Evolutionary conservation across 2,329 filamentous ascomycete genomes (phyloP), one percentile per base, ranked within the genome.

Genomic region (Lachnellula occidentalis): DNA sequence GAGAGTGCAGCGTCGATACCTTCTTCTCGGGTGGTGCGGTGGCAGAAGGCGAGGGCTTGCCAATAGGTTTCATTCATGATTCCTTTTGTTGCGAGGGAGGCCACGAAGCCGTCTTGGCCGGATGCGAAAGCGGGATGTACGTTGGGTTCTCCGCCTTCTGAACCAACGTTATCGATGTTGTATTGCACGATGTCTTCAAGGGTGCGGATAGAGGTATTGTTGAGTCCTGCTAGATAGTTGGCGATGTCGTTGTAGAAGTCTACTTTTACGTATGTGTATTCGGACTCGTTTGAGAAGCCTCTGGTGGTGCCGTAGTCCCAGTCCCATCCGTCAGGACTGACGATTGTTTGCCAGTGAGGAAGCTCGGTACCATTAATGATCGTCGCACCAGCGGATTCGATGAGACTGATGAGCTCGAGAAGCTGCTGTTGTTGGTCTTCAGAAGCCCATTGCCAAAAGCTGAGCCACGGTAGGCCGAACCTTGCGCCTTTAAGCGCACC

Each of bases 351-450:
- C 62, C 82, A 79, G 66, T 82, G 74, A 21, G 82, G 81, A 2
- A 91, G 76, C 65, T 91, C 87, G 0, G 85, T 88, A 24, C 78
- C 77, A 64, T 90, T 88, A 64, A 90, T 73, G 41, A 91, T 76
- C 1, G 77, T 85, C 0, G 85, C 87, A 1, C 88, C 87, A 0
- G 82, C 81, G 0, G 68, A 67, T 64, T 79, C 64, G 36, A 91
- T 79, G 22, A 82, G 64, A 0, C 73, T 65, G 11, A 89, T 63
- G 1, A 81, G 63, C 1, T 71, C 67, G 63, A 78, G 67, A 3
- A 90, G 76, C 6, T 76, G 73, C 0, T 71, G 61, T 51, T 78
- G 75, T 69, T 88, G 82, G 37, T 80, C 76, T 2, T 69, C 61
- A 42, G 82, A 76, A 0, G 82, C 80, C 45, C 82, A 72, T 0